Evolutionary conservation across 257 asterid genomes (phyloP).

Genomic region (Verbena officinalis): DNA sequence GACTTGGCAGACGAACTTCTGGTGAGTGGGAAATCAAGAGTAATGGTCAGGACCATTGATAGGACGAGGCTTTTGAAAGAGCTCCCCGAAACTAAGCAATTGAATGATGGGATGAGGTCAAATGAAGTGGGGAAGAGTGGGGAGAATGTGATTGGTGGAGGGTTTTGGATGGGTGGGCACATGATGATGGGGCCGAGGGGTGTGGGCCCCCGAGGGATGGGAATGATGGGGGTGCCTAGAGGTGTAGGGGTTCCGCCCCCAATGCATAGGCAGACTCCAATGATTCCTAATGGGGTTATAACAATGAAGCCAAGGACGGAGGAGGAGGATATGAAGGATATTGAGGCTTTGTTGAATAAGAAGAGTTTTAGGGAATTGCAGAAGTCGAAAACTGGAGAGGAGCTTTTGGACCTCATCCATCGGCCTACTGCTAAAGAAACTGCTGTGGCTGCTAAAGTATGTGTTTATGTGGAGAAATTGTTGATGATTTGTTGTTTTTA

Average conservation of each 20-base stretch:
- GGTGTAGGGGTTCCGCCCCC: conserved; percentile 96
- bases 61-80: conserved; percentile 79
- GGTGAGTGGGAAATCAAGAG: conserved; percentile 81
- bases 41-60: conserved; percentile 83
- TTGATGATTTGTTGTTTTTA: not conserved
- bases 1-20: conserved; percentile 86
- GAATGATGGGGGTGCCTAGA: conserved; percentile 84
- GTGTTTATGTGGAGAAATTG: conserved; percentile 11
- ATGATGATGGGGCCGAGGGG: conserved; percentile 71
- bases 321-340: conserved; percentile 95
- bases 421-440: conserved; percentile 95
- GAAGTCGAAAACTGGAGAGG: conserved; percentile 96
- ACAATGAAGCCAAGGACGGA: conserved; percentile 82
- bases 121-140: conserved; percentile 42
- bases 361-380: conserved; percentile 88
- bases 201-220: conserved; percentile 75
- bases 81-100: conserved; percentile 78
- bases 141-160: conserved; percentile 41
- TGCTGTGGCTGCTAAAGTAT: conserved; percentile 88
- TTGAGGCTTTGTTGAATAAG: conserved; percentile 84
- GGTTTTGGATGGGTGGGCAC: conserved; percentile 65
- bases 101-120: conserved; percentile 40
- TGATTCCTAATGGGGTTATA: conserved; percentile 46
- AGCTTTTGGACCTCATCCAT: conserved; percentile 91
- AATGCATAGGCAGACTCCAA: conserved; percentile 68